Base-by-base conservation (phyloP, 1,139 yeast species). In the Candida tetrigidarum region DNA sequence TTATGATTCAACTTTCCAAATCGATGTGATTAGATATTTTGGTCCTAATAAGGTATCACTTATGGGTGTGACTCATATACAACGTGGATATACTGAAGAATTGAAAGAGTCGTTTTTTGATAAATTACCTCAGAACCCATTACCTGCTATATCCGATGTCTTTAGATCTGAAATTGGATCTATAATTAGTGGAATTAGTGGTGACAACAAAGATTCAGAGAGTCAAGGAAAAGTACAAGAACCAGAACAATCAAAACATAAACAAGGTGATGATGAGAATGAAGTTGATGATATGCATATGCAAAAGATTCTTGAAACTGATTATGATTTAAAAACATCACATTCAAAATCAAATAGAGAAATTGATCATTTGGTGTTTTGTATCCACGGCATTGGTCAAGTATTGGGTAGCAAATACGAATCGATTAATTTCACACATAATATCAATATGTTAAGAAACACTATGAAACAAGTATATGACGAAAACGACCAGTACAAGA, bases 351-450 rank as follows among this genome's bases (percentile, higher is more conserved):
- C 76, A 5, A 64, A 73, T 34, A 67, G 96, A 49, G 72, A 80
- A 23, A 75, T 91, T 15, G 91, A 89, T 42, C 97, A 93, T 64
- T 66, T 93, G 46, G 79, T 92, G 1, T 70, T 93, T 14, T 93
- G 96, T 53, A 78, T 92, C 38, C 99, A 93, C 63, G 98, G 99
- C 0, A 89, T 93, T 50, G 98, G 98, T 1, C 99, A 93, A 62
- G 81, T 86, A 33, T 71, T 93, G 48, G 95, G 96, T 2, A 80
- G 83, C 44, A 81, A 81, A 54, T 85, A 86, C 54, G 91, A 91
- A 50, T 81, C 88, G 29, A 83, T 91, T 41, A 90, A 89, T 59
- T 93, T 93, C 66, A 84, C 93, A 3, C 96, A 90, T 62, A 90
- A 93, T 25, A 81, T 91, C 44, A 88, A 87, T 56, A 74, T 80